Conservation (phyloP, 2,329 filamentous ascomycete species). For the Zasmidium citrigriseum region DNA sequence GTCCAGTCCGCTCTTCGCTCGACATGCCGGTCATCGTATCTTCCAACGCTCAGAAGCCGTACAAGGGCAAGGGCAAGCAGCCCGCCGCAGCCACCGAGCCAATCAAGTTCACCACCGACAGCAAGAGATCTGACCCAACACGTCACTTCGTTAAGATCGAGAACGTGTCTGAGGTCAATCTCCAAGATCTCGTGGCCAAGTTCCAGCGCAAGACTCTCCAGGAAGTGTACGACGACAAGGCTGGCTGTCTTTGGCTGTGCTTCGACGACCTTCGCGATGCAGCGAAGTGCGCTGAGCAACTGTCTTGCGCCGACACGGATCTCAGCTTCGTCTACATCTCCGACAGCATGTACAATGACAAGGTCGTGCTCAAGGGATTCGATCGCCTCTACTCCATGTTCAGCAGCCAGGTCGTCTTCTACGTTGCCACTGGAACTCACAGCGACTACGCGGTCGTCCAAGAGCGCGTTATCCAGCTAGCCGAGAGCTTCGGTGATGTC, state of each 20-base stretch:
- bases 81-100: neutral
- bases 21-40: neutral
- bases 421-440: conserved; percentile 14
- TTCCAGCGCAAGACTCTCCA: conserved; percentile 9
- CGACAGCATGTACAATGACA: neutral
- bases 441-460: conserved; percentile 16
- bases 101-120: conserved; percentile 29
- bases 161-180: conserved; percentile 1
- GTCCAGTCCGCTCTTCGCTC: no score
- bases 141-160: conserved; percentile 27
- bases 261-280: conserved; percentile 44
- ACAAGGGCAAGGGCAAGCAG: neutral
- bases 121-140: conserved; percentile 12
- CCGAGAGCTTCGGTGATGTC: conserved; percentile 25
- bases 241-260: conserved; percentile 27
- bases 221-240: conserved; percentile 3
- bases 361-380: neutral
- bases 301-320: conserved; percentile 13
- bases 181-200: conserved; percentile 8
- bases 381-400: conserved; percentile 12
- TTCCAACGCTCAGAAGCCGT: neutral
- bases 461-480: conserved; percentile 18
- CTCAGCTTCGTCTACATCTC: conserved; percentile 2
- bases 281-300: conserved; percentile 1
- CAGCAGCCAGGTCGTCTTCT: conserved; percentile 33